phyloP scores from a whole-genome alignment of 1,139 yeast genomes.

The Taphrina pruni region DNA sequence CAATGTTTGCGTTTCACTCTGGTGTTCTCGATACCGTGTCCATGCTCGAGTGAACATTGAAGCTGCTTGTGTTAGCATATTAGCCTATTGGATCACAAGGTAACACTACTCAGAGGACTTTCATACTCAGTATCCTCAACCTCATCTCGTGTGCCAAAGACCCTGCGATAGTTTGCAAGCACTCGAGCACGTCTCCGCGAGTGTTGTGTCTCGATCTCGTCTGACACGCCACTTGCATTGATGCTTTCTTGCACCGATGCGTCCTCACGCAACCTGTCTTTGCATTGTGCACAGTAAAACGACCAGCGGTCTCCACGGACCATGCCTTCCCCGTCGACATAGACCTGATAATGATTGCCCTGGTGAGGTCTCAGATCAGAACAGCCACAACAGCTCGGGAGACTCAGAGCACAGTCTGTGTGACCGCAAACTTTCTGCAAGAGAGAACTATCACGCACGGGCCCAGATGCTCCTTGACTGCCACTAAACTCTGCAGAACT shows the following conservation, averaged over 20 bases:
- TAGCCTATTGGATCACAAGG: no score
- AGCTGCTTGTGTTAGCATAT: slow-evolving; percentile 5
- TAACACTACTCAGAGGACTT: slow-evolving; percentile 16
- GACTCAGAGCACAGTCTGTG: slow-evolving; percentile 1
- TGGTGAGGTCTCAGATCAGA: slow-evolving; percentile 5
- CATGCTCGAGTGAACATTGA: slow-evolving; percentile 29
- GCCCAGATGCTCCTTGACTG: not conserved
- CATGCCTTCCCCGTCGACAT: slow-evolving; percentile 25
- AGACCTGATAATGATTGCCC: slow-evolving; percentile 2
- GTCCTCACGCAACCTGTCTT: not conserved
- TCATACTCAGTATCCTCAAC: slow-evolving; percentile 19
- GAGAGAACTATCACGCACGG: no score
- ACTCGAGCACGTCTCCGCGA: slow-evolving; percentile 18
- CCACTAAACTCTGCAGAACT: not conserved
- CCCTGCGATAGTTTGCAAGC: slow-evolving; percentile 16
- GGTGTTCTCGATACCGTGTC: slow-evolving; percentile 19
- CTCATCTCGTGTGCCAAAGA: slow-evolving; percentile 25
- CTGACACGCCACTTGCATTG: not conserved
- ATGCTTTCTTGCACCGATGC: not conserved
- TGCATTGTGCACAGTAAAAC: slow-evolving; percentile 19
- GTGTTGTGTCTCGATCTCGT: not conserved
- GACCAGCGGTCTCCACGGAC: slow-evolving; percentile 9
- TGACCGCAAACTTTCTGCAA: slow-evolving; percentile 6
- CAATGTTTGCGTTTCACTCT: not conserved
- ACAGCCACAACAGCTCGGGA: slow-evolving; percentile 16